Base-by-base conservation (phyloP, 306 rosid species). In the Lablab purpureus region DNA sequence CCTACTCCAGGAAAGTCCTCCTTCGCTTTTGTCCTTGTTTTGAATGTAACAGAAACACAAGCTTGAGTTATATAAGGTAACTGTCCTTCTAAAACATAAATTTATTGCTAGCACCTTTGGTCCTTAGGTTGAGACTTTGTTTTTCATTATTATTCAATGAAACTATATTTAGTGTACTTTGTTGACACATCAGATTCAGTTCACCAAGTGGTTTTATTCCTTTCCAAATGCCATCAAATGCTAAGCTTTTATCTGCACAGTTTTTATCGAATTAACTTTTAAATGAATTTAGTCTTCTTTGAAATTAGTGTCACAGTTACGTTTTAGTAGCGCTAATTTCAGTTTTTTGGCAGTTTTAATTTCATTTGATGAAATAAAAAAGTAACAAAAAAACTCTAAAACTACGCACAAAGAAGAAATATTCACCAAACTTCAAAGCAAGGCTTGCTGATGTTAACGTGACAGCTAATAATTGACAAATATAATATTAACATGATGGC, bases 11-110 rank as follows among this genome's bases (percentile, higher is more conserved):
- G 11, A 81, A 71, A 6, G 2, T 52, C 58, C 69, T 32, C 40
- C 71, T 67, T 54, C 19, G 32, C 71, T 46, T 78, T 63, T 47
- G 12, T 10, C 56, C 30, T 64, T 60, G 37, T 22, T 45, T 66
- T 72, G 28, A 83, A 80, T 75, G 89, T 46, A 84, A 81, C 50
- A 82, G 84, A 75, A 37, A 64, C 84, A 65, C 15, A 50, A 69
- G 25, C 30, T 45, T 9, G 4, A 15, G 81, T 76, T 78, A 55
- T 75, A 74, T 64, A 78, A 14, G 28, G 63, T 65, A 46, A 21
- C 21, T 21, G 2, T 27, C 66, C 66, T 27, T 21, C 30, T 17
- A 10, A 43, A 34, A 34, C 36, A 32, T 32, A 5, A 32, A 32
- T 2, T 32, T 2, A 34, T 6, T 34, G 40, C 40, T 6, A 0